Percentiles rank a stretch among this genome's conserved stretches.
phyloP scores from a whole-genome alignment of 495 filamentous ascomycete species.

The Talaromyces stipitatus region DNA sequence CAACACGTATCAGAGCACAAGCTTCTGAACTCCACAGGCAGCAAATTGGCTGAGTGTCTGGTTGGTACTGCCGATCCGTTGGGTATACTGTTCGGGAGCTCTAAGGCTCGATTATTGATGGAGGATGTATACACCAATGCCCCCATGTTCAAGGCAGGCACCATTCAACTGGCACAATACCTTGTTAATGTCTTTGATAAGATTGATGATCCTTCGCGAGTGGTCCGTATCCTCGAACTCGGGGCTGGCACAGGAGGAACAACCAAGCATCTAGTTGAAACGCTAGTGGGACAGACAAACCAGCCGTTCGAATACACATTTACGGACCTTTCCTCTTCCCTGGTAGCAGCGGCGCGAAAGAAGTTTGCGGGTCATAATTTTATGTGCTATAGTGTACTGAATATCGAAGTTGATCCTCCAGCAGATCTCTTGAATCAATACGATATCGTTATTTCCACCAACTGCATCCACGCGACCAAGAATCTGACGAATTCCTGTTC shows the following conservation, averaged over 20 bases:
- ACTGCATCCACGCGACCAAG: constrained; percentile 41
- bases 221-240: constrained; percentile 32
- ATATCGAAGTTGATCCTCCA: constrained; percentile 29
- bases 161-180: constrained; percentile 1
- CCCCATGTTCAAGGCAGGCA: constrained; percentile 15
- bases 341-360: constrained; percentile 27
- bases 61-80: constrained; percentile 22
- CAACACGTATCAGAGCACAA: constrained; percentile 19
- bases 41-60: constrained; percentile 23
- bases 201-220: neutral
- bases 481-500: constrained; percentile 17
- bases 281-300: constrained; percentile 9
- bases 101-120: constrained; percentile 16
- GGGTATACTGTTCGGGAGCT: constrained; percentile 23
- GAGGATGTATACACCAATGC: constrained; percentile 21
- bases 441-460: constrained; percentile 37
- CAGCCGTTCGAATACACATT: constrained; percentile 36
- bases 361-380: constrained; percentile 16
- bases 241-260: constrained; percentile 40
- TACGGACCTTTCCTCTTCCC: constrained; percentile 33
- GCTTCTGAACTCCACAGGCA: constrained; percentile 20
- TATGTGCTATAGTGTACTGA: constrained; percentile 29
- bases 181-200: constrained; percentile 1
- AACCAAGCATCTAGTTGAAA: constrained; percentile 20
- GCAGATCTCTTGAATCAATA: constrained; percentile 15